These are phyloP conservation scores for Monilinia aucupariae DNA, from an alignment of 2,329 filamentous ascomycete species.

Conservation along the genomic window DNA sequence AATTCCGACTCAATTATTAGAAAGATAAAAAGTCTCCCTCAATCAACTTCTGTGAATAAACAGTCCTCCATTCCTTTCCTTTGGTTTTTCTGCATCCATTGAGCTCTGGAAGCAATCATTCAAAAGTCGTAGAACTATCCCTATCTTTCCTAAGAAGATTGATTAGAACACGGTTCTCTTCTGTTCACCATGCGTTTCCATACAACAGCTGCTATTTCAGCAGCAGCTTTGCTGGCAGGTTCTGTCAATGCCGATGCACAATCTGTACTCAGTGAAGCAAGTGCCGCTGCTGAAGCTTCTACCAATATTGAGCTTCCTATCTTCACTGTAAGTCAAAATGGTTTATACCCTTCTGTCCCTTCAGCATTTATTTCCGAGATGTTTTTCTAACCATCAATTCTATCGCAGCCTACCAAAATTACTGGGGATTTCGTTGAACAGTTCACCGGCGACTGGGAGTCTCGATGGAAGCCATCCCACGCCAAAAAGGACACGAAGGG, in stretches of 20 bases:
- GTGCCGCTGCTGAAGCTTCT: slow-evolving; percentile 37
- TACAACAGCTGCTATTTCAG: slow-evolving; percentile 68
- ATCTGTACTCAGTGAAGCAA: slow-evolving; percentile 46
- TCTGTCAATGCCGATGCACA: slow-evolving; percentile 63
- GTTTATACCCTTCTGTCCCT: slow-evolving; percentile 25
- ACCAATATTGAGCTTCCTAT: slow-evolving; percentile 64
- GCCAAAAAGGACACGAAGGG: slow-evolving; percentile 86
- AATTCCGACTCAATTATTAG: slow-evolving; percentile 17
- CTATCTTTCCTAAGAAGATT: slow-evolving; percentile 21
- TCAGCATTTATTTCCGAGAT: not conserved
- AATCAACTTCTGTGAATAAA: not conserved
- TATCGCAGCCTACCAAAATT: slow-evolving; percentile 68
- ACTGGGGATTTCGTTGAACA: slow-evolving; percentile 97
- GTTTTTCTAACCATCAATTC: slow-evolving; percentile 17
- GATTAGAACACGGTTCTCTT: slow-evolving; percentile 24
- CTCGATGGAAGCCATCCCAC: slow-evolving; percentile 87
- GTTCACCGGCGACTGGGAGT: slow-evolving; percentile 94
- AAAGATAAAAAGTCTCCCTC: slow-evolving; percentile 14
- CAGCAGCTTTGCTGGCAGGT: slow-evolving; percentile 67
- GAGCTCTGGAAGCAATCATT: slow-evolving; percentile 31
- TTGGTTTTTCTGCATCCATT: slow-evolving; percentile 20
- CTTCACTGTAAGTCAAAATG: slow-evolving; percentile 67
- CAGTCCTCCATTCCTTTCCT: slow-evolving; percentile 9
- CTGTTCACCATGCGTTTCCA: slow-evolving; percentile 68
- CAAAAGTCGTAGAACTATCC: slow-evolving; percentile 21